Conservation (phyloP, 202 grass and related monocot species). For the Setaria italica region DNA sequence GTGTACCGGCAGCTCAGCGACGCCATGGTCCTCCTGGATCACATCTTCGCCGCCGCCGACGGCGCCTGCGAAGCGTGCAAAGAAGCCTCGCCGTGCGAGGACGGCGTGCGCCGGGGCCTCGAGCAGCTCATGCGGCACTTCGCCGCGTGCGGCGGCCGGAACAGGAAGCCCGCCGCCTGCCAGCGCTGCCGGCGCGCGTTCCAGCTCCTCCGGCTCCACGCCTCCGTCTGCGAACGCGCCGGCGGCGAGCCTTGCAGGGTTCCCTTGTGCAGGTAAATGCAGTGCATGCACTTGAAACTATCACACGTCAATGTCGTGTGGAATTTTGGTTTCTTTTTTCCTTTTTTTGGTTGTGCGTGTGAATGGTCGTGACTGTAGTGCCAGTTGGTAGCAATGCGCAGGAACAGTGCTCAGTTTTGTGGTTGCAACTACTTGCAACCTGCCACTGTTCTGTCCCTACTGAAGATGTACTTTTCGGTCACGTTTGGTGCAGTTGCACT, state of each 20-base stretch:
- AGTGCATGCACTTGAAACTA: neutral
- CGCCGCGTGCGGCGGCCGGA: slow-evolving; percentile 42
- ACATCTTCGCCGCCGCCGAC: slow-evolving; percentile 37
- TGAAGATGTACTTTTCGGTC: neutral
- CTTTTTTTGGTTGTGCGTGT: neutral
- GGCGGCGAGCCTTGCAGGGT: slow-evolving; percentile 49
- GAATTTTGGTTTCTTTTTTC: neutral
- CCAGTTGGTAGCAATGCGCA: neutral
- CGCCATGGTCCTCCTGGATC: slow-evolving; percentile 64
- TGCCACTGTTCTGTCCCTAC: neutral
- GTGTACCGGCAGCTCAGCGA: slow-evolving; percentile 64
- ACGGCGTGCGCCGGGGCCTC: slow-evolving; percentile 49
- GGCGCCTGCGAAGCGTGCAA: neutral
- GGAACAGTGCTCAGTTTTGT: neutral
- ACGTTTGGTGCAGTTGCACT: neutral
- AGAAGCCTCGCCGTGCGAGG: neutral
- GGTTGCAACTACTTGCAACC: neutral
- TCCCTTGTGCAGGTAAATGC: slow-evolving; percentile 57
- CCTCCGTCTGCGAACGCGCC: slow-evolving; percentile 57
- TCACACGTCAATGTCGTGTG: neutral
- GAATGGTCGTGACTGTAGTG: neutral
- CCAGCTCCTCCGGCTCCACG: slow-evolving; percentile 77
- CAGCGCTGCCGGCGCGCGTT: slow-evolving; percentile 60
- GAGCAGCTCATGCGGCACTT: slow-evolving; percentile 65
- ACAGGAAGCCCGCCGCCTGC: slow-evolving; percentile 35